phyloP scores from a whole-genome alignment of 257 asterid species.

The Penstemon barbatus region DNA sequence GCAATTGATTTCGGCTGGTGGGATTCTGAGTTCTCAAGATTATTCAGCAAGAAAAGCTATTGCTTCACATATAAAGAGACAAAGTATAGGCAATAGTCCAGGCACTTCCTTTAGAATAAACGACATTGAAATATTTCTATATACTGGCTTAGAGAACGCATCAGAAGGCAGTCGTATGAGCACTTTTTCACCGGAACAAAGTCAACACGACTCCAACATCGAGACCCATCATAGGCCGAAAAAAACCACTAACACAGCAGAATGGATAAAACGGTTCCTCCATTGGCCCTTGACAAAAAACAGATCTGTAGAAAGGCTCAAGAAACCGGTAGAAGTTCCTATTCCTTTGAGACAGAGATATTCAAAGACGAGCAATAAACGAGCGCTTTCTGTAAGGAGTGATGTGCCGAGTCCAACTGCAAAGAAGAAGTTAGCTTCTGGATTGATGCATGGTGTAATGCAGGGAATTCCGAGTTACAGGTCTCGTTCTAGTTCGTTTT shows the following conservation, averaged over 20 bases:
- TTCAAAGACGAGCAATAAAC: constrained; percentile 66
- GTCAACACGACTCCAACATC: constrained; percentile 31
- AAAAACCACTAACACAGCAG: constrained; percentile 38
- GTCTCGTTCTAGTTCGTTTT: constrained; percentile 78
- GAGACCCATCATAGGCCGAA: constrained; percentile 27
- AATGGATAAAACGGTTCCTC: constrained; percentile 57
- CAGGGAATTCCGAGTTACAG: constrained; percentile 52
- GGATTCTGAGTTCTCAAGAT: constrained; percentile 67
- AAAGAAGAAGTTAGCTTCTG: constrained; percentile 75
- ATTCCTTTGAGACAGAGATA: constrained; percentile 74
- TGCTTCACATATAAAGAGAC: constrained; percentile 79
- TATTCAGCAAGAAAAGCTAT: constrained; percentile 65
- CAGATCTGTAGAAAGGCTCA: constrained; percentile 33
- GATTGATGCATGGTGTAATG: constrained; percentile 69
- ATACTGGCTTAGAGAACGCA: constrained; percentile 62
- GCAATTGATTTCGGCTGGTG: constrained; percentile 81
- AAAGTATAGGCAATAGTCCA: constrained; percentile 72
- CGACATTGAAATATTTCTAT: constrained; percentile 70
- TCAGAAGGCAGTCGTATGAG: constrained; percentile 46
- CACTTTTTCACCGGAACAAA: constrained; percentile 45
- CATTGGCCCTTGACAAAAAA: constrained; percentile 66
- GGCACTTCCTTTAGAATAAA: constrained; percentile 82
- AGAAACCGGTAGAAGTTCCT: constrained; percentile 43
- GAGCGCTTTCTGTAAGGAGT: constrained; percentile 68
- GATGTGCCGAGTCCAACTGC: constrained; percentile 67